Evolutionary conservation across 306 rosid genomes (phyloP).

Genomic region (Dryas alaskensis): DNA sequence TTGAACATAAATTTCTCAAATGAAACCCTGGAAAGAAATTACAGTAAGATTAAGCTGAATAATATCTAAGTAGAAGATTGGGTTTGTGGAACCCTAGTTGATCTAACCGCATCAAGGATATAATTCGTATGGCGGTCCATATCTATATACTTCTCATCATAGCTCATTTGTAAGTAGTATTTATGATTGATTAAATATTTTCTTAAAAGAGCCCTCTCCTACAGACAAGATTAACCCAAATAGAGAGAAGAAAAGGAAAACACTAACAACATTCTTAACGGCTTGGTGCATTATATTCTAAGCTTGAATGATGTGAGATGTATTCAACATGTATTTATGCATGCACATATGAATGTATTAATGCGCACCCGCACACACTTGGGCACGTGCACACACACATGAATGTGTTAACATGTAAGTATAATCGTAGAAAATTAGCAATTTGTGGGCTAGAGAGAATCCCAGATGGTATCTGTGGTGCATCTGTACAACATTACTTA

Average conservation of each 20-base stretch:
- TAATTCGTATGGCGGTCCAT: background rate
- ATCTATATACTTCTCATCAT: background rate
- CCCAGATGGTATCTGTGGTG: background rate
- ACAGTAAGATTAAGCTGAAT: background rate
- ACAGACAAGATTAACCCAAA: background rate
- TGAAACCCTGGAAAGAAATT: background rate
- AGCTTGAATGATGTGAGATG: background rate
- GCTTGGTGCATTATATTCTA: background rate
- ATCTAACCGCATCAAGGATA: background rate
- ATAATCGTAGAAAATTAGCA: background rate
- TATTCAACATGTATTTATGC: background rate
- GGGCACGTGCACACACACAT: background rate
- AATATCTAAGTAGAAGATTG: slow-evolving; percentile 1
- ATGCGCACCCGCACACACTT: background rate
- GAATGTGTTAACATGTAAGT: background rate
- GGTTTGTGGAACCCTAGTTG: background rate
- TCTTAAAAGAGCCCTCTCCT: background rate
- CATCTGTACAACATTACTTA: slow-evolving; percentile 28
- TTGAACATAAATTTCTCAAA: slow-evolving; percentile 5
- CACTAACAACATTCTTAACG: background rate
- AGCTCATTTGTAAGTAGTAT: background rate
- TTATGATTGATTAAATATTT: slow-evolving; percentile 1
- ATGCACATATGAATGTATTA: background rate
- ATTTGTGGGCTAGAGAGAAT: background rate
- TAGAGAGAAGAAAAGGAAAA: background rate